Percentiles rank a stretch among this genome's conserved stretches.
Evolutionary conservation across 2,329 filamentous ascomycete species (phyloP).

Genomic region (Cladosporium colombiae): DNA sequence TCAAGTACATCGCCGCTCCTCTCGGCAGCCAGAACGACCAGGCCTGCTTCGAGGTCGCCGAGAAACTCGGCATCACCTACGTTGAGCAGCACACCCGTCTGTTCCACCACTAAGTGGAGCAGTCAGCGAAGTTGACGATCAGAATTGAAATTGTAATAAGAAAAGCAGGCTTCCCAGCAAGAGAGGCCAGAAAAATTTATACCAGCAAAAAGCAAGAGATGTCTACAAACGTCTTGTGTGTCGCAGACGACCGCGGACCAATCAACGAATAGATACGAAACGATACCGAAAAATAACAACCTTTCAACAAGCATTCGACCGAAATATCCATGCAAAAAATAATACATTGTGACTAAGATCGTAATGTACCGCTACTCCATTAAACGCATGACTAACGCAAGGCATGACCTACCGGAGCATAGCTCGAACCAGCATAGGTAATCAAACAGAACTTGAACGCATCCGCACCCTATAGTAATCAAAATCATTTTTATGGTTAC

Average conservation of each 20-base stretch:
- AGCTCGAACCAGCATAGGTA: background rate
- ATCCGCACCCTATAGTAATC: background rate
- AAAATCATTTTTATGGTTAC: background rate
- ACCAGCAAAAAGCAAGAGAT: background rate
- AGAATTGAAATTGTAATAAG: background rate
- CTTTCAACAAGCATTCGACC: background rate
- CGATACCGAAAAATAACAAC: background rate
- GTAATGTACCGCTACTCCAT: background rate
- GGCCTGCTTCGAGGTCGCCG: slow-evolving; percentile 81
- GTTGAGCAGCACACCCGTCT: slow-evolving; percentile 91
- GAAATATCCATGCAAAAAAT: background rate
- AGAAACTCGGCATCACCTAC: slow-evolving; percentile 89
- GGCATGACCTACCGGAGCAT: background rate
- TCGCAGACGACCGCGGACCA: background rate
- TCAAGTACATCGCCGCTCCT: slow-evolving; percentile 93
- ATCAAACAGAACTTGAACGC: background rate
- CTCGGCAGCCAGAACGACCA: slow-evolving; percentile 84
- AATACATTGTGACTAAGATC: background rate
- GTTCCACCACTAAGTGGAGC: slow-evolving; percentile 77
- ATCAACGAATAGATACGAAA: background rate
- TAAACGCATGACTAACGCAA: background rate
- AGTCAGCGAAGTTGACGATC: background rate
- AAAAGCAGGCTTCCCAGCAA: background rate
- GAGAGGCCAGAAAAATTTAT: background rate
- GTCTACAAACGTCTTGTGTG: background rate